phyloP scores from a whole-genome alignment of 805 yeast genomes.

The Metschnikowia koreensis region DNA sequence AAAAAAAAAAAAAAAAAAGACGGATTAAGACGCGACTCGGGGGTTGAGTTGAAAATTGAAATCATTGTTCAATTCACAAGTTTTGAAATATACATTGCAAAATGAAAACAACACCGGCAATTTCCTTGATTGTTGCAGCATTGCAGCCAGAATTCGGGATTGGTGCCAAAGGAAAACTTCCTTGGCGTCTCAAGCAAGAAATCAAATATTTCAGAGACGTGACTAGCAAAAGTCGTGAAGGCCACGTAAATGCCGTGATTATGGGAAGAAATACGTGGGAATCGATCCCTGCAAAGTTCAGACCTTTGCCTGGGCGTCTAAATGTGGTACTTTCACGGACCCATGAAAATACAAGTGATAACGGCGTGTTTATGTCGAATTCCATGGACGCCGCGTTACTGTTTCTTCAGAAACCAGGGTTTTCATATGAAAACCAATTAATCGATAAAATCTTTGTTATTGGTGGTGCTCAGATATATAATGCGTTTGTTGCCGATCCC shows the following conservation, averaged over 20 bases:
- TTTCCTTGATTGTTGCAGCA: conserved; percentile 77
- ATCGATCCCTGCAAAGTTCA: conserved; percentile 77
- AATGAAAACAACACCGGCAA: conserved; percentile 16
- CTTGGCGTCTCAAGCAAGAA: conserved; percentile 85
- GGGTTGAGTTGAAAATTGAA: not conserved
- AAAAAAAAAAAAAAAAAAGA: not conserved
- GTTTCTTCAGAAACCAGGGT: conserved; percentile 23
- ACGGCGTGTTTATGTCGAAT: conserved; percentile 29
- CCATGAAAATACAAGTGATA: conserved; percentile 18
- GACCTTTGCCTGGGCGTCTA: conserved; percentile 74
- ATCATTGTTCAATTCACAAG: not conserved
- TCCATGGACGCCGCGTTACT: conserved; percentile 35
- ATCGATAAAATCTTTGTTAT: conserved; percentile 73
- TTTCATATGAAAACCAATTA: conserved; percentile 2
- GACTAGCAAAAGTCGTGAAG: conserved; percentile 47
- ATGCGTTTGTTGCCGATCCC: conserved; percentile 45
- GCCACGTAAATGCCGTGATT: conserved; percentile 67
- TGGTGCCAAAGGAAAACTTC: conserved; percentile 76
- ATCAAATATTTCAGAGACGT: conserved; percentile 80
- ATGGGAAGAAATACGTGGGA: conserved; percentile 99
- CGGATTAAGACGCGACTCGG: not conserved
- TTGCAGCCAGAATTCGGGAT: conserved; percentile 78
- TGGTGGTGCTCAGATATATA: conserved; percentile 91
- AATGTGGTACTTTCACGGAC: conserved; percentile 74
- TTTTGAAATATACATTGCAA: not conserved